phyloP scores from a whole-genome alignment of 2,329 filamentous ascomycete genomes.

The Fusarium sp. region DNA sequence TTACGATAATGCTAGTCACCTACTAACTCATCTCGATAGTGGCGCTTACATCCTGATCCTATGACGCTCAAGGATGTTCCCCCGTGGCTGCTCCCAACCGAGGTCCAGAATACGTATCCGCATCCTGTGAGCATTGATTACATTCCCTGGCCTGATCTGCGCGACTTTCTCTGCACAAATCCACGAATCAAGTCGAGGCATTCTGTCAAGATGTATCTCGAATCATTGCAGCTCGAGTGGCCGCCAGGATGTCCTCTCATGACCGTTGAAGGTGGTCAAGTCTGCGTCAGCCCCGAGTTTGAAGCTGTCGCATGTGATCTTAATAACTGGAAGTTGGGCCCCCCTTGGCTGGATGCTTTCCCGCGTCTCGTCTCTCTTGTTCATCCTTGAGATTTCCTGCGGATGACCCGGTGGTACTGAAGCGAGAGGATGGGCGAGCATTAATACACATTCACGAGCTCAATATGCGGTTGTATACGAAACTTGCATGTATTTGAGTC shows the following conservation, averaged over 20 bases:
- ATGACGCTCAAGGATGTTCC: slow-evolving; percentile 39
- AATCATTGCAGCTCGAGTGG: slow-evolving; percentile 38
- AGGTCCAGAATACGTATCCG: slow-evolving; percentile 38
- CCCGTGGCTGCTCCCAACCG: slow-evolving; percentile 36
- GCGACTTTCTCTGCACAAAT: slow-evolving; percentile 39
- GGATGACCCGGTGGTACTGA: neutral
- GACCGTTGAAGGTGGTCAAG: slow-evolving; percentile 13
- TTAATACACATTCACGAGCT: too few relatives aligned
- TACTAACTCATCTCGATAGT: slow-evolving; percentile 24
- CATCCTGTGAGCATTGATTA: slow-evolving; percentile 43
- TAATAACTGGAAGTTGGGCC: slow-evolving; percentile 37
- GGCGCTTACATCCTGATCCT: slow-evolving; percentile 41
- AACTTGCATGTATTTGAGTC: too few relatives aligned
- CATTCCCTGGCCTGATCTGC: slow-evolving; percentile 43
- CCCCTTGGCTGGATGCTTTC: slow-evolving; percentile 41
- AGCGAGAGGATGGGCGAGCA: too few relatives aligned
- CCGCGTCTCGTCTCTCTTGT: slow-evolving; percentile 35
- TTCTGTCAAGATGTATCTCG: slow-evolving; percentile 40
- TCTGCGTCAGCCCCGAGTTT: slow-evolving; percentile 40
- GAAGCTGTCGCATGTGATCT: slow-evolving; percentile 40
- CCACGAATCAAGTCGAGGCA: slow-evolving; percentile 35
- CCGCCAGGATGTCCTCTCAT: slow-evolving; percentile 35
- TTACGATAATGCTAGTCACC: neutral
- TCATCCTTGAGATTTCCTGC: slow-evolving; percentile 10
- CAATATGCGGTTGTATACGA: too few relatives aligned